Evolutionary conservation across 257 asterid genomes (phyloP), one percentile per base, ranked within the genome.

Genomic region (Scutellaria barbata): DNA sequence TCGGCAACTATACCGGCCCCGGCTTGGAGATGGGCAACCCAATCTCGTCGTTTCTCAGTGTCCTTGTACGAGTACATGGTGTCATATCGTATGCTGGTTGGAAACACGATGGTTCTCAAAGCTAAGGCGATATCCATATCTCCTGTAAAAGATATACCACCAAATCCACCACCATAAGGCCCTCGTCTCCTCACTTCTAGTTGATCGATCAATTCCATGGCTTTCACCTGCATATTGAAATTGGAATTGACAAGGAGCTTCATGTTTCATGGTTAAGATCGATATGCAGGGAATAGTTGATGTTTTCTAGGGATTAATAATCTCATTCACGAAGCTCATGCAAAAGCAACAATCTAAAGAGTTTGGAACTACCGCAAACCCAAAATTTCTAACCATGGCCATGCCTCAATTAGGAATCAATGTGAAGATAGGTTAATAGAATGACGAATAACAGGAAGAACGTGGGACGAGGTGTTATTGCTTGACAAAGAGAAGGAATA

Each of bases 1-100:
- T 95, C 99, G 0, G 99, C 99, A 6, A 92, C 99, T 39, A 95
- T 83, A 35, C 98, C 98, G 10, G 99, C 99, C 61, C 99, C 99
- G 5, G 97, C 85, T 66, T 95, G 99, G 63, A 95, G 88, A 82
- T 95, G 89, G 64, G 97, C 99, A 0, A 95, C 75, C 99, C 99
- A 95, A 63, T 92, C 97, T 53, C 87, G 80, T 5, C 97, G 84
- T 46, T 56, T 84, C 66, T 47, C 64, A 5, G 70, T 79, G 68
- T 86, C 82, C 81, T 81, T 86, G 84, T 90, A 90, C 0, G 97
- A 88, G 81, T 80, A 93, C 96, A 90, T 88, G 0, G 95, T 87
- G 76, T 93, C 98, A 3, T 85, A 81, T 43, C 90, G 87, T 9
- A 65, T 66, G 63, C 81, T 81, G 11, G 98, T 88, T 11, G 98